These are phyloP conservation scores for Saccharomycopsis sp. DNA, from an alignment of 805 yeast genomes.

Conservation along the genomic window DNA sequence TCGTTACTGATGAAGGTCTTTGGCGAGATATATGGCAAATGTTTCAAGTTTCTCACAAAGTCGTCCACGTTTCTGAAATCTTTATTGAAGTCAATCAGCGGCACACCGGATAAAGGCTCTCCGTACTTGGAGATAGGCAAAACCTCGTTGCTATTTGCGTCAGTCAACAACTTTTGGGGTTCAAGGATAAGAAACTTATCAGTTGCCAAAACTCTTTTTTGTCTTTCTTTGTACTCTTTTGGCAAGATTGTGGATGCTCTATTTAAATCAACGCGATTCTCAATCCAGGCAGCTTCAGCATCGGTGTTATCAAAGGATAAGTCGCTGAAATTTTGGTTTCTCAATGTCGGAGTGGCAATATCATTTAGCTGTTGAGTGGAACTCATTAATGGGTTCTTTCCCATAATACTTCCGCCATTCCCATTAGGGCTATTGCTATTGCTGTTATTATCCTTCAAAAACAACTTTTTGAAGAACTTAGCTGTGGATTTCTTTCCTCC, in stretches of 20 bases:
- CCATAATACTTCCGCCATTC: background rate
- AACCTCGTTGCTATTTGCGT: constrained; percentile 42
- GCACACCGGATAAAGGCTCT: background rate
- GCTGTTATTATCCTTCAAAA: constrained; percentile 12
- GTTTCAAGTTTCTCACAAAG: constrained; percentile 31
- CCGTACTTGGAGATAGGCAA: constrained; percentile 22
- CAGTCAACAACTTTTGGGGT: constrained; percentile 45
- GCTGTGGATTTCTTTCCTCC: constrained; percentile 11
- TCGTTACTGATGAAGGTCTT: constrained; percentile 49
- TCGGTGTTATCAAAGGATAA: constrained; percentile 33
- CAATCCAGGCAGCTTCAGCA: constrained; percentile 43
- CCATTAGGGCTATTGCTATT: constrained; percentile 2
- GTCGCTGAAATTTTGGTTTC: constrained; percentile 21
- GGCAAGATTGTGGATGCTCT: constrained; percentile 65
- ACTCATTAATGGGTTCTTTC: background rate
- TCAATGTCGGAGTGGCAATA: constrained; percentile 22
- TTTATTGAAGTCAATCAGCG: constrained; percentile 8
- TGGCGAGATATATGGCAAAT: constrained; percentile 37
- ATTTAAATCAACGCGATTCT: constrained; percentile 52
- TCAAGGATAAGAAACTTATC: constrained; percentile 58
- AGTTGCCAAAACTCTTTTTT: constrained; percentile 52
- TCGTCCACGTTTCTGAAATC: constrained; percentile 38
- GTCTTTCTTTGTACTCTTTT: constrained; percentile 64
- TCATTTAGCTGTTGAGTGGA: constrained; percentile 4
- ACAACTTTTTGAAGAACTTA: constrained; percentile 18